These are phyloP conservation scores for Microcos paniculata DNA, from an alignment of 345 rosid species.

Conservation along the genomic window DNA sequence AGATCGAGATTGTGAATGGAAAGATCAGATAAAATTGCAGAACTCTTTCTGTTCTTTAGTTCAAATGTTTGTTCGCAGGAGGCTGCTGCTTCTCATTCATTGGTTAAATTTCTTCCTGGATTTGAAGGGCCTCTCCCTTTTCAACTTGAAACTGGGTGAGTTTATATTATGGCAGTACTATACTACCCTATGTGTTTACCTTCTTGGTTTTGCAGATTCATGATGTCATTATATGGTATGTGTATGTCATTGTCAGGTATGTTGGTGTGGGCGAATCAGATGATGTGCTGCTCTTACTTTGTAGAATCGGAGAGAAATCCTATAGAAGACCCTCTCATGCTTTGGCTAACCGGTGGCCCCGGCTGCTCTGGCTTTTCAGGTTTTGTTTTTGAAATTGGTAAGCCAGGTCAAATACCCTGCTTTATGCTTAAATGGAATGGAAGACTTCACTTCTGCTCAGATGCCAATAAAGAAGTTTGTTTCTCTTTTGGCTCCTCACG, in stretches of 20 bases:
- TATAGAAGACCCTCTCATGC: constrained; percentile 50
- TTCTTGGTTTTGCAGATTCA: not conserved
- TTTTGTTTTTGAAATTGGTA: constrained; percentile 56
- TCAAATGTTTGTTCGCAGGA: constrained; percentile 9
- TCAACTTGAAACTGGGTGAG: constrained; percentile 69
- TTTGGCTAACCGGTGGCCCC: constrained; percentile 88
- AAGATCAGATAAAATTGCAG: constrained; percentile 13
- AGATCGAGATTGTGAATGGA: not conserved
- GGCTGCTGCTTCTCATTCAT: constrained; percentile 11
- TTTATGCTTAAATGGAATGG: no score
- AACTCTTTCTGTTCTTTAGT: constrained; percentile 20
- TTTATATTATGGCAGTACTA: not conserved
- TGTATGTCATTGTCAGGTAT: constrained; percentile 31
- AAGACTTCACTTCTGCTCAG: no score
- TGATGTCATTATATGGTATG: not conserved
- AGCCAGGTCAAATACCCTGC: not conserved
- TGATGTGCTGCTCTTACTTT: constrained; percentile 60
- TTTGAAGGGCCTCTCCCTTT: constrained; percentile 67
- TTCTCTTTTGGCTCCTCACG: not conserved
- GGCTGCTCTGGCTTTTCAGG: constrained; percentile 59
- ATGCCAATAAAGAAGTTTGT: no score
- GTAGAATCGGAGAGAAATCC: constrained; percentile 58
- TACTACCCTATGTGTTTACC: not conserved
- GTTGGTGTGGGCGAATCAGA: constrained; percentile 54
- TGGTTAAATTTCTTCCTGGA: constrained; percentile 58